Percentiles rank a stretch among this genome's conserved stretches.
These are phyloP conservation scores for Morella rubra DNA, from an alignment of 306 rosid species.

Conservation along the genomic window DNA sequence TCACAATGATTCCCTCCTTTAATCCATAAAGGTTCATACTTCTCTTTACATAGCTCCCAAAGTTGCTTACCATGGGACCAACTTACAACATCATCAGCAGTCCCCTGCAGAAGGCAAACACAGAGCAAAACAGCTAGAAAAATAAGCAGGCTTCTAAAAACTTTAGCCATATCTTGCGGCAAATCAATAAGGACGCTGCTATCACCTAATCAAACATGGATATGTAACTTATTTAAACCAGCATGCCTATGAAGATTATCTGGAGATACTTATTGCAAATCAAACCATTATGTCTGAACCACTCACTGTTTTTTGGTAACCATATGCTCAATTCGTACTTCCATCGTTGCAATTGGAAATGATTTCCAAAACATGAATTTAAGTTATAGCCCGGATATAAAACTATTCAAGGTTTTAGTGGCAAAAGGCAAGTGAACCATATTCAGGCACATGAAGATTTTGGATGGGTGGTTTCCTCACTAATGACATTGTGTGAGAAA, in stretches of 20 bases:
- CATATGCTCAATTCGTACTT: not conserved
- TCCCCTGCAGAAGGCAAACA: conserved; percentile 60
- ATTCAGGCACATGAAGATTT: not conserved
- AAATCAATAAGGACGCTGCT: not conserved
- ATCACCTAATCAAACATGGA: conserved; percentile 9
- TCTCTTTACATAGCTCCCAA: conserved; percentile 89
- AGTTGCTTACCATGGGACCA: conserved; percentile 97
- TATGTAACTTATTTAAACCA: conserved; percentile 8
- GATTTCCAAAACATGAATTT: not conserved
- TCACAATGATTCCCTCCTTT: conserved; percentile 94
- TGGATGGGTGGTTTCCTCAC: not conserved
- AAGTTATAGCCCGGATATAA: not conserved
- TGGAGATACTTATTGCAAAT: not conserved
- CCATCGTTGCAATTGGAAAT: not conserved
- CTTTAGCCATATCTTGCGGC: not conserved
- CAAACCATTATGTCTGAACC: not conserved
- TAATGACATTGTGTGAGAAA: not conserved
- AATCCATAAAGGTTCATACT: conserved; percentile 95
- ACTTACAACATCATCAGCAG: conserved; percentile 80
- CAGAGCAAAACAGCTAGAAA: conserved; percentile 25
- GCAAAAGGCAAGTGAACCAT: not conserved
- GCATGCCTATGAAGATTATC: conserved; percentile 17
- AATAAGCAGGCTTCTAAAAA: conserved; percentile 27
- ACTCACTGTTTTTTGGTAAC: not conserved
- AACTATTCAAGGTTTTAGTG: not conserved